A percentile compares a stretch with the other conserved stretches of the same genome.
Conservation (phyloP, 306 rosid species). For the Purshia tridentata region DNA sequence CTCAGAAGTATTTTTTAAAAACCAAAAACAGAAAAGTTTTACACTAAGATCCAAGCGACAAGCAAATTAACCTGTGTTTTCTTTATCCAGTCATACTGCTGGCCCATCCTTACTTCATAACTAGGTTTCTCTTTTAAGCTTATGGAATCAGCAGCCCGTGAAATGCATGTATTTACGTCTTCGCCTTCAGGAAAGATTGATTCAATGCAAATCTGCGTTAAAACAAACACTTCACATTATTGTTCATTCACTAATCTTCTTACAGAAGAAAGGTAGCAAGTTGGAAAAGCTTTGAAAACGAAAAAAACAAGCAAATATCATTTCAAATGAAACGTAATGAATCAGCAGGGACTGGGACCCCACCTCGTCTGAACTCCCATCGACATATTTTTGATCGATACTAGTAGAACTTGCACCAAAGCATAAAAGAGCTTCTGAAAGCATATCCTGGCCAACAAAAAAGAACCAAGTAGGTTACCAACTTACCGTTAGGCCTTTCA, state of each 20-base stretch:
- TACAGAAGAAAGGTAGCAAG: background rate
- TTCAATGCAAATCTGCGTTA: conserved; percentile 58
- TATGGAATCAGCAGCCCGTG: conserved; percentile 70
- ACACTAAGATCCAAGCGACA: background rate
- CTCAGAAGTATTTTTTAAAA: background rate
- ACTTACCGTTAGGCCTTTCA: background rate
- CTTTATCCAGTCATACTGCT: conserved; percentile 72
- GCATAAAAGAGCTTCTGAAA: conserved; percentile 81
- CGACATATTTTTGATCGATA: conserved; percentile 48
- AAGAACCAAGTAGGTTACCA: conserved; percentile 21
- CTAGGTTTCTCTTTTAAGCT: conserved; percentile 73
- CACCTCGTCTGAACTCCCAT: conserved; percentile 52
- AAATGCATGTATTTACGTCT: conserved; percentile 59
- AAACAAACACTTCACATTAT: background rate
- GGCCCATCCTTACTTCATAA: conserved; percentile 58
- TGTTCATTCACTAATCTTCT: conserved; percentile 3
- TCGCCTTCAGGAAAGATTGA: conserved; percentile 64
- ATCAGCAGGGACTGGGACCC: background rate
- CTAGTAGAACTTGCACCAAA: conserved; percentile 84
- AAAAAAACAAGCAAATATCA: background rate
- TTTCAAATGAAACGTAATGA: background rate
- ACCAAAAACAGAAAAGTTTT: conserved; percentile 4
- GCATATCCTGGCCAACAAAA: conserved; percentile 56
- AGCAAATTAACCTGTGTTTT: conserved; percentile 59
- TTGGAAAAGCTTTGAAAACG: background rate